These are phyloP conservation scores for Ulvella scutata DNA, from an alignment of 139 green algal species.

Conservation along the genomic window DNA sequence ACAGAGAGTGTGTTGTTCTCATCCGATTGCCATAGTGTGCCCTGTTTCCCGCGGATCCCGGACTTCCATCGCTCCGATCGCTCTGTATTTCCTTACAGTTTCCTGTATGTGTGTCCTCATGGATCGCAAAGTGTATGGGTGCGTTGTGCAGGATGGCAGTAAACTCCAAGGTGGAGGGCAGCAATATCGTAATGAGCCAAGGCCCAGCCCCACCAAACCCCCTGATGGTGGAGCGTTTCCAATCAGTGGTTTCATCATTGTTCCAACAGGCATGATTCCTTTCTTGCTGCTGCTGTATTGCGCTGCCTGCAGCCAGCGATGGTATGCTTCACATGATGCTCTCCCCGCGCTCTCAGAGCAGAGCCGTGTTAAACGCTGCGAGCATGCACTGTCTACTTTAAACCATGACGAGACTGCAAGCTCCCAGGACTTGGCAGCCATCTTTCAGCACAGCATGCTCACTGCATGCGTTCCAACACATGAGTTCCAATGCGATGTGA, in stretches of 20 bases:
- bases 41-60: background rate
- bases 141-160: constrained; percentile 6
- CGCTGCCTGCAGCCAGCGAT: too few relatives aligned
- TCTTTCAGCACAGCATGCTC: background rate
- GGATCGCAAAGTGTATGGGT: background rate
- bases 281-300: too few relatives aligned
- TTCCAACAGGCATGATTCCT: constrained; percentile 72
- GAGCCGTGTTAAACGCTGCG: too few relatives aligned
- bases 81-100: background rate
- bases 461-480: background rate
- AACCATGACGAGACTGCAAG: background rate
- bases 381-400: too few relatives aligned
- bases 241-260: constrained; percentile 89
- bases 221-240: constrained; percentile 91
- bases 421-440: background rate
- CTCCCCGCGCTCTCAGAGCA: too few relatives aligned
- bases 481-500: background rate
- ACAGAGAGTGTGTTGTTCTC: constrained; percentile 18
- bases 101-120: background rate
- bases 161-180: background rate
- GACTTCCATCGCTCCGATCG: background rate
- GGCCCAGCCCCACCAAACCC: constrained; percentile 64
- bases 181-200: constrained; percentile 27
- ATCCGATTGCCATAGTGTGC: background rate
- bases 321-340: too few relatives aligned